Percentiles rank a stretch among this genome's conserved stretches.
Conservation (phyloP, 139 green algal genomes). For the Picochlorum sp. region DNA sequence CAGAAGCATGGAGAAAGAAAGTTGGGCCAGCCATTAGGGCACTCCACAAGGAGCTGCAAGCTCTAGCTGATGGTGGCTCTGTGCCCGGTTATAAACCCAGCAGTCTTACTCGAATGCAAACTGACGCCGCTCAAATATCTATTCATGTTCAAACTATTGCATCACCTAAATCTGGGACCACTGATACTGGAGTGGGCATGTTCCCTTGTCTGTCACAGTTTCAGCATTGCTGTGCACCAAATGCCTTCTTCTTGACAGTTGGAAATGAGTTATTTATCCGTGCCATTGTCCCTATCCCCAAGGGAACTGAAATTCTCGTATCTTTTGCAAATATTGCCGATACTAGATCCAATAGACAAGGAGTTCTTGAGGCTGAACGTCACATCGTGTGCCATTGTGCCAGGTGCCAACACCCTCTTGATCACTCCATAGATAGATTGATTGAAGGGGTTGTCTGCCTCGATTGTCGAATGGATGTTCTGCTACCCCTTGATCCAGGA, state of each 20-base stretch:
- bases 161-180: not conserved
- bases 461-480: slow-evolving; percentile 9
- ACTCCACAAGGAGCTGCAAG: slow-evolving; percentile 20
- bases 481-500: slow-evolving; percentile 1
- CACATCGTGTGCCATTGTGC: slow-evolving; percentile 7
- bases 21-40: slow-evolving; percentile 8
- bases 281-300: slow-evolving; percentile 5
- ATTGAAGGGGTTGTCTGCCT: slow-evolving; percentile 19
- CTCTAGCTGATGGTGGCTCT: slow-evolving; percentile 3
- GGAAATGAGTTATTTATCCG: slow-evolving; percentile 8
- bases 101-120: slow-evolving; percentile 11
- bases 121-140: slow-evolving; percentile 2
- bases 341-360: slow-evolving; percentile 1
- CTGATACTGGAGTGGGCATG: not conserved
- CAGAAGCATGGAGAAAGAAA: slow-evolving; percentile 12
- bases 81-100: slow-evolving; percentile 6
- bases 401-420: slow-evolving; percentile 7
- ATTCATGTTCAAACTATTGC: not conserved
- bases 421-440: slow-evolving; percentile 10
- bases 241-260: not conserved
- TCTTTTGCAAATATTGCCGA: slow-evolving; percentile 6
- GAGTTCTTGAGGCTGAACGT: not conserved
- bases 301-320: slow-evolving; percentile 9
- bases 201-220: slow-evolving; percentile 7
- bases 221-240: slow-evolving; percentile 8